Base-by-base conservation (phyloP, 768 basidiomycete genomes). In the Lactarius deliciosus region DNA sequence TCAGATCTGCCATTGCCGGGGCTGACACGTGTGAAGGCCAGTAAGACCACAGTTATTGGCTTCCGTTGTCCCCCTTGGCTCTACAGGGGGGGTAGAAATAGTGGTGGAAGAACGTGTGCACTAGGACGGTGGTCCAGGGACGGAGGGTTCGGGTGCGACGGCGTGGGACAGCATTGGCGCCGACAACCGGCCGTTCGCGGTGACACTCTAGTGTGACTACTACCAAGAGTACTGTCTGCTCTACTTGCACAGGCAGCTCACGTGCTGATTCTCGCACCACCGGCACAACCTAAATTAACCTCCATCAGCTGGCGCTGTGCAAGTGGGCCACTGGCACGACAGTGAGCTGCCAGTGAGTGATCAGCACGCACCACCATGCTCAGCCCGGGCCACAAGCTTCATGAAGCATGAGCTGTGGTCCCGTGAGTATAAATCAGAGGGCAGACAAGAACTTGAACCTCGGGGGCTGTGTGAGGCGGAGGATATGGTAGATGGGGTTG, bases 191-290 rank as follows among this genome's bases (percentile, higher is more conserved):
- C 32, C 32, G 32, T 32, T 32, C 32, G 32, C 32, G 6, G 28
- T 30, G 28, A 30, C 28, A 2, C 28, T 30, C 28, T 30, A 30
- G 28, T 28, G 28, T 28, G 28, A 3, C 32, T 32, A 32, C 32
- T 8, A 9, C 71, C 78, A 84, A 66, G 76, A 82, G 20, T 83
- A 84, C 67, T 84, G 82, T 61, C 63, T 60, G 2, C 32, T 43
- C 18, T 64, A 64, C 28, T 15, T 79, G 22, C 77, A 79, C 18
- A 73, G 69, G 2, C 74, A 74, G 8, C 65, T n/a, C n/a, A n/a
- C n/a, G n/a, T n/a, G n/a, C n/a, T n/a, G 53, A 45, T 43, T 25
- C n/a, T 63, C 71, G 55, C 79, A 81, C 62, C 73, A 76, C 16
- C 70, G 75, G 25, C 79, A 80, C 41, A 80, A 78, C 69, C 68